phyloP scores from a whole-genome alignment of 306 rosid genomes.

The Acacia crassicarpa region DNA sequence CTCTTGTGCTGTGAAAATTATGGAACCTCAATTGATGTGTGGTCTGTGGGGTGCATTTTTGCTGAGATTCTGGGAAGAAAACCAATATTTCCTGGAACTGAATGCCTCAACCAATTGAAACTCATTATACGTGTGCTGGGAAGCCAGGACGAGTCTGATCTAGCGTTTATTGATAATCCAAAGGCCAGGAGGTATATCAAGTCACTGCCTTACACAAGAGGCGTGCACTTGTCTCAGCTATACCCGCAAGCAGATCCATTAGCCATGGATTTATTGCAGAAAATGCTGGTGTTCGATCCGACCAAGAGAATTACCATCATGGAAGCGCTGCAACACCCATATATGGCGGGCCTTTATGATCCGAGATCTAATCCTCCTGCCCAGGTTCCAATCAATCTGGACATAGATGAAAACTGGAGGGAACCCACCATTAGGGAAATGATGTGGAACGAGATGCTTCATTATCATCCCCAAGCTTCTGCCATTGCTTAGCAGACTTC shows the following conservation, averaged over 20 bases:
- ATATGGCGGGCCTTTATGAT: conserved; percentile 68
- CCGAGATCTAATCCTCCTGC: conserved; percentile 53
- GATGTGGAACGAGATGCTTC: conserved; percentile 85
- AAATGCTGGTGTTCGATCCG: conserved; percentile 85
- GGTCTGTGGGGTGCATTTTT: conserved; percentile 96
- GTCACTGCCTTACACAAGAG: conserved; percentile 59
- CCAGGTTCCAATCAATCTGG: conserved; percentile 64
- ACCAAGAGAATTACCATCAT: conserved; percentile 69
- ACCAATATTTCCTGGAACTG: conserved; percentile 83
- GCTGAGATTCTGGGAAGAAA: conserved; percentile 89
- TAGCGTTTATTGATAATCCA: conserved; percentile 61
- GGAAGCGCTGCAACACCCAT: conserved; percentile 90
- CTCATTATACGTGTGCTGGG: conserved; percentile 76
- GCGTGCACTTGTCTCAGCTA: conserved; percentile 52
- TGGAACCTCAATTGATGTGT: conserved; percentile 86
- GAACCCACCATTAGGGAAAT: conserved; percentile 68
- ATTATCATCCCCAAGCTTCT: conserved; percentile 73
- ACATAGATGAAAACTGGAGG: conserved; percentile 58
- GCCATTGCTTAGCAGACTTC: conserved; percentile 22
- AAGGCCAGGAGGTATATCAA: conserved; percentile 65
- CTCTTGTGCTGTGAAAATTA: conserved; percentile 75
- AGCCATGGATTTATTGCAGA: conserved; percentile 79
- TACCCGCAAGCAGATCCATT: conserved; percentile 79
- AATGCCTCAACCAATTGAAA: conserved; percentile 75
- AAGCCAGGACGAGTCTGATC: conserved; percentile 60